Base-by-base conservation (phyloP, 495 filamentous ascomycete species). In the Trichoderma virens region DNA sequence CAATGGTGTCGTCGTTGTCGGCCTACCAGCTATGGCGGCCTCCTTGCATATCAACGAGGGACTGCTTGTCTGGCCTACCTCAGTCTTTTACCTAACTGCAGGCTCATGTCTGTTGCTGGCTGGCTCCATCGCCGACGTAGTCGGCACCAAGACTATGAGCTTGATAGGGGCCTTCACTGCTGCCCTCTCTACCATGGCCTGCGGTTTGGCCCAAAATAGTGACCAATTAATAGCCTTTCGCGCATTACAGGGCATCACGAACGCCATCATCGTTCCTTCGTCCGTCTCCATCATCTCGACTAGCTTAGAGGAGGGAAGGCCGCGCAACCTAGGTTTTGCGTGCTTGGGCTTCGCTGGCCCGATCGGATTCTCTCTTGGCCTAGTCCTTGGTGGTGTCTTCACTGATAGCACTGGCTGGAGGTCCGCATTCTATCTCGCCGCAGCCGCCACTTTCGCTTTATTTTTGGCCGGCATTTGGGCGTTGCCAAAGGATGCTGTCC, bases 311-410 rank as follows among this genome's bases (percentile, higher is more conserved):
- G 39, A 45, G 0, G 84, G 84, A 0, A 69, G 72, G 20, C 60
- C 67, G 30, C 70, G 85, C 6, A 88, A 86, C 62, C 65, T 83
- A 0, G 83, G 72, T 0, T 85, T 86, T 66, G 78, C 80, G 0
- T 76, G 72, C 45, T 64, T 84, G 7, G 85, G 84, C 0, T 65
- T 79, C 4, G 80, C 77, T 3, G 76, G 79, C 63, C 80, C 80
- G 0, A 43, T 86, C 23, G 85, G 83, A 2, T 86, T 82, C 69
- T 76, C 78, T 0, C 41, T 84, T 9, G 84, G 84, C 0, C 71
- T 87, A 1, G 75, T 86, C 0, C 68, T 86, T 3, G 81, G 80
- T 25, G 83, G 85, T 7, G 64, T 85, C 7, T 80, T 86, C 56
- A 69, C 78, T 2, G 68, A 80, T 6, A 62, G 30, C 60, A 41